Evolutionary conservation across 2,329 filamentous ascomycete species (phyloP), one percentile per base, ranked within the genome.

Genomic region (Rhinocladiella similis): DNA sequence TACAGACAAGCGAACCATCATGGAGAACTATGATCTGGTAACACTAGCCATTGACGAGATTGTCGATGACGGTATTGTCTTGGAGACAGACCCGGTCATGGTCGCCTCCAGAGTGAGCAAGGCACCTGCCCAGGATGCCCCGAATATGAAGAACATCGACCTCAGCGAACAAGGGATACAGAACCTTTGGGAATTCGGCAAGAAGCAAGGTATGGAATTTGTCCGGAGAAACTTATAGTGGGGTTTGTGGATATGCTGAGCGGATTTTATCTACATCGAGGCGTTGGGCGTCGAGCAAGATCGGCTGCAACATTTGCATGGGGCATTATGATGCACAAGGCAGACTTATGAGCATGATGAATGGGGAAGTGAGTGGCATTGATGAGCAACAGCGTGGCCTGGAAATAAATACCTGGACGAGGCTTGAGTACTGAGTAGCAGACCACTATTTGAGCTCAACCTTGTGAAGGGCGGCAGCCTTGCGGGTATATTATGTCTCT

Each of bases 1-100:
- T 33, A 92, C 95, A 49, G 94, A 99, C 79, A 97, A 97, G 83
- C 88, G 94, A 65, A 97, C 94, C 56, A 91, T 97, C 65, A 88
- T 97, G 69, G 94, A 99, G 77, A 97, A 97, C 83, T 99, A 97
- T 80, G 94, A 97, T 75, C 83, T 97, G 19, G 90, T 97, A 61
- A 89, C 91, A 13, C 84, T 99, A 52, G 90, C 92, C 43, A 90
- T 99, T 63, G 94, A 99, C 74, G 94, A 99, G 75, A 93, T 95
- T 61, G 85, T 95, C 52, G 91, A 96, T 74, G 91, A 96, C 70
- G 94, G 94, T 59, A 95, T 97, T 71, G 93, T 99, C 67, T 85
- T 99, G 60, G 94, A 99, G 78, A 97, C 93, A 0, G 94, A 99
- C 72, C 92, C 94, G 1, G 93, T 94, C 62, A 89, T 96, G 68